Evolutionary conservation across 1,284 basidiomycete genomes (phyloP), one percentile per base, ranked within the genome.

Genomic region (Cryptococcus depauperatus): DNA sequence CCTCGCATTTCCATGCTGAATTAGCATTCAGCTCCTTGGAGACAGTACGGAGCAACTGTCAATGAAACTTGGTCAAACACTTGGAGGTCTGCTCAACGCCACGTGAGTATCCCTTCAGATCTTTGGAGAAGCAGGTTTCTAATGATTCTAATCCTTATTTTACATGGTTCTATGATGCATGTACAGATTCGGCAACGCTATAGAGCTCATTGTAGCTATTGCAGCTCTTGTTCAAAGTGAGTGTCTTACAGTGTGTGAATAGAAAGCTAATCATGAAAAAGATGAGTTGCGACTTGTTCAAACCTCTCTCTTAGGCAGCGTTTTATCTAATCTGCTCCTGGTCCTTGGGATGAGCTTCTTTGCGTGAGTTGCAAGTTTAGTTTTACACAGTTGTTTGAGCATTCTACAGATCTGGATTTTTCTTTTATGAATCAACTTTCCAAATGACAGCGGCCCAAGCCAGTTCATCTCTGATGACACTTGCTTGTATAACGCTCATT

Each of bases 291-390:
- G 82, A 33, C 83, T 93, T 52, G 88, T 93, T 3, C 86, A 92
- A 69, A 87, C 84, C 18, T 89, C 86, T 27, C 63, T 74, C 46
- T 57, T 74, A 11, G 72, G 72, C 16, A 65, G 61, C 41, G 85
- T 93, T 44, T 71, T 93, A 23, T 89, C 85, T n/a, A 93, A 93
- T 69, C 76, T 90, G 43, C 77, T 92, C 5, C 76, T 92, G 26
- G 89, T 93, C 13, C 73, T 92, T 5, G 89, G 89, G 18, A 88
- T 84, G 71, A 87, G 85, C 19, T 91, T 89, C 75, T 74, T 90
- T 39, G 85, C 83, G 50, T 85, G 52, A 43, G 74, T 71, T 13
- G 14, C 63, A 52, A 18, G 8, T 11, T 23, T 14, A 16, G 32
- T 19, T 9, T 16, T 32, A 39, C 44, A 43, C 27, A 22, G 27